Evolutionary conservation across 2,329 filamentous ascomycete genomes (phyloP).

Genomic region (Aureobasidium uvarum): DNA sequence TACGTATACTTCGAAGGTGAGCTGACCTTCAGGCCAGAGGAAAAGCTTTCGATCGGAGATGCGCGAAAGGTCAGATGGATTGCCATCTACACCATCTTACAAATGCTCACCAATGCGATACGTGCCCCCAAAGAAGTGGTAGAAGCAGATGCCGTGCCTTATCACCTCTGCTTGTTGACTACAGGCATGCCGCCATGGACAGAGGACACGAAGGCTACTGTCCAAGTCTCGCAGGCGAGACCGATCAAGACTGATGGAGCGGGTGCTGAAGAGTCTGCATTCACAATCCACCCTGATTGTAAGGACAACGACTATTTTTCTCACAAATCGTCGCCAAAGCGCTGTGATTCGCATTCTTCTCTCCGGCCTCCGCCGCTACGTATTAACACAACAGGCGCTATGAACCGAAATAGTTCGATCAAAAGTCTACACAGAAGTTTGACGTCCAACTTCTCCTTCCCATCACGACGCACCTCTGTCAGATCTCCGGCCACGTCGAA

Average conservation of each 20-base stretch:
- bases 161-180: slow-evolving; percentile 56
- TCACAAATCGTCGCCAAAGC: slow-evolving; percentile 6
- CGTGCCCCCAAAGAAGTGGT: slow-evolving; percentile 60
- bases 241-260: not conserved
- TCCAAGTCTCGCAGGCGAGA: not conserved
- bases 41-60: slow-evolving; percentile 61
- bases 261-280: not conserved
- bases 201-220: not conserved
- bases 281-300: slow-evolving; percentile 47
- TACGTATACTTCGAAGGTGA: slow-evolving; percentile 70
- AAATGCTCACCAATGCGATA: slow-evolving; percentile 66
- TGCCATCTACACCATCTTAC: slow-evolving; percentile 68
- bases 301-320: slow-evolving; percentile 43
- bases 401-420: slow-evolving; percentile 26
- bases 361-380: slow-evolving; percentile 27
- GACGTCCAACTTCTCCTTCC: slow-evolving; percentile 24
- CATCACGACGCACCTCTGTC: slow-evolving; percentile 20
- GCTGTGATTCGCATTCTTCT: slow-evolving; percentile 15
- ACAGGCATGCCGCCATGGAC: slow-evolving; percentile 44
- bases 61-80: slow-evolving; percentile 78
- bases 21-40: slow-evolving; percentile 55
- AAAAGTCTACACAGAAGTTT: slow-evolving; percentile 19
- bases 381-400: slow-evolving; percentile 21
- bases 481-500: not conserved
- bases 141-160: slow-evolving; percentile 56